Conservation (phyloP, 495 filamentous ascomycete species). For the Penicillium tannophilum region DNA sequence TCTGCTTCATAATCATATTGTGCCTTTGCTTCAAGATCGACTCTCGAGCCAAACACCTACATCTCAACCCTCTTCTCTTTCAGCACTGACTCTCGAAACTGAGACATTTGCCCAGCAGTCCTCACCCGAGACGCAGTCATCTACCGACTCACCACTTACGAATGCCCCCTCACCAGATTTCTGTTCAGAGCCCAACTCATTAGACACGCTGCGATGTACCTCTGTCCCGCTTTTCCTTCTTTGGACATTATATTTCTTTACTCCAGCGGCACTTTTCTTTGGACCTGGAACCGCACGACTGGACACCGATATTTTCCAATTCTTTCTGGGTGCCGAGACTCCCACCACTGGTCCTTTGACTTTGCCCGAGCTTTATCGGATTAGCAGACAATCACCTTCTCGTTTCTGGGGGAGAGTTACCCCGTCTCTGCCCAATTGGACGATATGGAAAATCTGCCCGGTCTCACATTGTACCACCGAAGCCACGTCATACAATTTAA, state of each 20-base stretch:
- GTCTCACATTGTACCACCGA: constrained; percentile 31
- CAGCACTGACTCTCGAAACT: background rate
- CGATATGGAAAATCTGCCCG: constrained; percentile 36
- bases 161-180: background rate
- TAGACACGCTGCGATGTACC: constrained; percentile 23
- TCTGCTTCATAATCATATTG: constrained; percentile 34
- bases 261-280: constrained; percentile 30
- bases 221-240: constrained; percentile 37
- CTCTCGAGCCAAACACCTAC: background rate
- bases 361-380: constrained; percentile 30
- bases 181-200: background rate
- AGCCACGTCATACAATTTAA: constrained; percentile 35
- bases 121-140: background rate
- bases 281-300: constrained; percentile 21
- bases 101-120: background rate
- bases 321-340: constrained; percentile 27
- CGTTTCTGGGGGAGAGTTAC: constrained; percentile 37
- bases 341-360: constrained; percentile 13
- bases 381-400: constrained; percentile 36
- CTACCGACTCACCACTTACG: background rate
- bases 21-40: constrained; percentile 27
- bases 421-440: constrained; percentile 35
- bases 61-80: background rate
- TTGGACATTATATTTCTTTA: constrained; percentile 39
- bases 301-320: constrained; percentile 31